These are phyloP conservation scores for Aureoboletus auriporus DNA, from an alignment of 768 basidiomycete species.

Conservation along the genomic window DNA sequence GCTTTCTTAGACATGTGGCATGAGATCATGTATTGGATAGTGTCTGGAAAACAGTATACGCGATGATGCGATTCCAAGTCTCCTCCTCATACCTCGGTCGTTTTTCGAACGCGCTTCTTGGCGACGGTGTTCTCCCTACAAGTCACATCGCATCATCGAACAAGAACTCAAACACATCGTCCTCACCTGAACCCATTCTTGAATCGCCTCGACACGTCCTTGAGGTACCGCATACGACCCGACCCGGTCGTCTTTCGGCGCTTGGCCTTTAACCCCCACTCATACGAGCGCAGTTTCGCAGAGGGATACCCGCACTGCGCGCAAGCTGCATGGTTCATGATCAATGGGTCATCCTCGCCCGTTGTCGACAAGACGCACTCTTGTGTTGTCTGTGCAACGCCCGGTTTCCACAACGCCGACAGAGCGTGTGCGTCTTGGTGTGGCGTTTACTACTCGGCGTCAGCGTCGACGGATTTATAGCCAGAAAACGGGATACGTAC, in stretches of 20 bases:
- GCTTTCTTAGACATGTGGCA: too few relatives aligned
- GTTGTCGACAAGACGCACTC: constrained; percentile 46
- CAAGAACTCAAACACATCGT: constrained; percentile 19
- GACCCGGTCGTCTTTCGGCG: constrained; percentile 99
- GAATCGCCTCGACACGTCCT: constrained; percentile 90
- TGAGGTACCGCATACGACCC: constrained; percentile 92
- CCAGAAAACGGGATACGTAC: constrained; percentile 44
- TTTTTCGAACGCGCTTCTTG: constrained; percentile 72
- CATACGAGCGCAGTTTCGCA: constrained; percentile 91
- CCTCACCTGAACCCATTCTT: constrained; percentile 94
- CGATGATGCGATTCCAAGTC: neutral
- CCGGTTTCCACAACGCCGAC: constrained; percentile 93
- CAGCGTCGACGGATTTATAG: neutral
- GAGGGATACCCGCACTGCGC: constrained; percentile 95
- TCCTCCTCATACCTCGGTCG: constrained; percentile 42
- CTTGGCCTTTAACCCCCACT: constrained; percentile 99
- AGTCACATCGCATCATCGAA: neutral
- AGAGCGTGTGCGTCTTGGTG: constrained; percentile 95
- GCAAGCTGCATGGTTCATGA: constrained; percentile 56
- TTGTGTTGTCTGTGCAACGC: constrained; percentile 99
- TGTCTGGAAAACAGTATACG: constrained; percentile 13
- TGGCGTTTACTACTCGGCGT: constrained; percentile 78
- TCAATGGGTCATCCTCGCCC: too few relatives aligned
- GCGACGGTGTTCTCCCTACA: constrained; percentile 86
- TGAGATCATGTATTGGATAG: constrained; percentile 15